Evolutionary conservation across 306 rosid species (phyloP), one percentile per base, ranked within the genome.

Genomic region (Gastrolobium bilobum): DNA sequence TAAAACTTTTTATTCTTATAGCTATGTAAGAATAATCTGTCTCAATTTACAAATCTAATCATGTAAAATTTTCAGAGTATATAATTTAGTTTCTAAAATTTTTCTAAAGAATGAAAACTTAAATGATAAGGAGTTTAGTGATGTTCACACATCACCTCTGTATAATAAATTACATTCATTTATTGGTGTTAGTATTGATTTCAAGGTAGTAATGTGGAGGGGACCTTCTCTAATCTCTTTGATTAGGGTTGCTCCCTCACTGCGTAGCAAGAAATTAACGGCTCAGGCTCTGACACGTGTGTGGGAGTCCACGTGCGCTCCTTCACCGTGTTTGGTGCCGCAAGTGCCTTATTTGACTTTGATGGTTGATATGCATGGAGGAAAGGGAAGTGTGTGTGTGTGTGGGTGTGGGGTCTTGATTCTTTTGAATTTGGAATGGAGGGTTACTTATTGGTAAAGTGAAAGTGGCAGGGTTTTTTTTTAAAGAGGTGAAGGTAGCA

Each of bases 231-330:
- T 77, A n/a, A n/a, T n/a, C n/a, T n/a, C n/a, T n/a, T 82, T 89
- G 78, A 87, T 85, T 76, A 84, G 58, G 48, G 77, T 75, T 89
- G 89, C 85, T 84, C 73, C 89, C 88, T 50, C 80, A 14, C 78
- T 75, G 66, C 86, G 56, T 61, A 51, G 85, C 92, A 87, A 50
- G 43, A 44, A 78, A 61, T 76, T 79, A 75, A 75, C 84, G 84
- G 53, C 86, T 89, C 53, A 62, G 14, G 51, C 5, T 58, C 50
- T 51, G 84, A 75, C 89, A 80, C 81, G 33, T 81, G 70, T 74
- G 26, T 51, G 35, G 46, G 50, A 60, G 50, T 35, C 75, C 77
- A 83, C 82, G 78, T 80, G 80, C 74, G 46, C 74, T 52, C 51
- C 2, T 51, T 37, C 77, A 44, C 77, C 85, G 46, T 70, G 71